These are phyloP conservation scores for Penicillium sp. DNA, from an alignment of 2,329 filamentous ascomycete genomes.

Conservation along the genomic window DNA sequence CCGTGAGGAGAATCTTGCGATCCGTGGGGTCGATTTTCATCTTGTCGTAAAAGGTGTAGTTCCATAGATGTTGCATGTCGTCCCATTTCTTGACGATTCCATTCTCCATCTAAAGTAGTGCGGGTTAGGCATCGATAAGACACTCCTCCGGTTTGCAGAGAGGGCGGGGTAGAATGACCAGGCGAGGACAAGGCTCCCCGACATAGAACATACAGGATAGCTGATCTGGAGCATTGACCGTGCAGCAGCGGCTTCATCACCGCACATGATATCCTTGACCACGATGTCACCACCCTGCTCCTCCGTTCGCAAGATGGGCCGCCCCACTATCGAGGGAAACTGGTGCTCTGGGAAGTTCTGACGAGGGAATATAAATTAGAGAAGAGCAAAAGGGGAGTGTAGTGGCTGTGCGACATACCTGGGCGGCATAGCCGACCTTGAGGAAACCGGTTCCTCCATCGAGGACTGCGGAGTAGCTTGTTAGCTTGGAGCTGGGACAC, in stretches of 20 bases:
- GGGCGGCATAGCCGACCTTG: conserved; percentile 96
- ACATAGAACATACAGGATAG: conserved; percentile 60
- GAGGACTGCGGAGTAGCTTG: conserved; percentile 60
- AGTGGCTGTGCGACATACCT: conserved; percentile 43
- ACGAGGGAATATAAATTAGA: conserved; percentile 6
- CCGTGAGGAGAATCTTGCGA: conserved; percentile 93
- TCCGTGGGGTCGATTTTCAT: conserved; percentile 82
- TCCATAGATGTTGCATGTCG: conserved; percentile 99
- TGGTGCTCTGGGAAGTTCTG: conserved; percentile 98
- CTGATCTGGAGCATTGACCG: conserved; percentile 96
- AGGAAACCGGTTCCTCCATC: conserved; percentile 99
- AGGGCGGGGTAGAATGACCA: conserved; percentile 13
- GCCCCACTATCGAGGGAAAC: conserved; percentile 95
- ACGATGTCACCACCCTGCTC: conserved; percentile 66
- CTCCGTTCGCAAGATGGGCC: conserved; percentile 92
- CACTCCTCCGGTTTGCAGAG: conserved; percentile 18
- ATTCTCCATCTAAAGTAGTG: conserved; percentile 72
- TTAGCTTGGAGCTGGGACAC: conserved; percentile 21
- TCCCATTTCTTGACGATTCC: conserved; percentile 99
- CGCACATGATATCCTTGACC: conserved; percentile 99
- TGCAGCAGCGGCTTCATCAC: conserved; percentile 91
- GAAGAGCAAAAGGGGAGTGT: neutral
- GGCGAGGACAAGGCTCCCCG: neutral
- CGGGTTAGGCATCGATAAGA: conserved; percentile 15
- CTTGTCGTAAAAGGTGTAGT: conserved; percentile 97